Evolutionary conservation across 495 filamentous ascomycete species (phyloP).

Genomic region (Hyaloscypha variabilis): DNA sequence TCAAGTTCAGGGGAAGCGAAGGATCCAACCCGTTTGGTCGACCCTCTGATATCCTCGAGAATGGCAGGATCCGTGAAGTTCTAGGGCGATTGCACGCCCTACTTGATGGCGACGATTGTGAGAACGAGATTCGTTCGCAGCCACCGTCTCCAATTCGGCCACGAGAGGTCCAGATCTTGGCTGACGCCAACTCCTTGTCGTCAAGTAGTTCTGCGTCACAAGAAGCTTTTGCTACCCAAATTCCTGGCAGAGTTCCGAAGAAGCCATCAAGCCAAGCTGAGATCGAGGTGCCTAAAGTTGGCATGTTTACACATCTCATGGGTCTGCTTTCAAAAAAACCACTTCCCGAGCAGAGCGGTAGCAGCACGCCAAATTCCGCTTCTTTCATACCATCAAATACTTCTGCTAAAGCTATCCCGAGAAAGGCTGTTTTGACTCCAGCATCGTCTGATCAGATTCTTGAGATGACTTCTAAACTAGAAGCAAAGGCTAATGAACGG

Average conservation of each 20-base stretch:
- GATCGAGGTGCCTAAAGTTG: background rate
- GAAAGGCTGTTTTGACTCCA: background rate
- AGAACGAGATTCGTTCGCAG: background rate
- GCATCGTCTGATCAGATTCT: background rate
- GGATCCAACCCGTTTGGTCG: slow-evolving; percentile 14
- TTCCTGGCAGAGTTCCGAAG: background rate
- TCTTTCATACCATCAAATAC: background rate
- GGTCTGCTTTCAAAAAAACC: background rate
- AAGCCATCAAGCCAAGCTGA: background rate
- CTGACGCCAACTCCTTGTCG: background rate
- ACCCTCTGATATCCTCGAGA: slow-evolving; percentile 9
- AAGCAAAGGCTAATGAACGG: slow-evolving; percentile 5
- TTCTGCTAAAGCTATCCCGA: background rate
- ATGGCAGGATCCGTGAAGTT: background rate
- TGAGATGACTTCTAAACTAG: slow-evolving; percentile 1
- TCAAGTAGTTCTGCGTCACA: background rate
- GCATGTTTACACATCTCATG: background rate
- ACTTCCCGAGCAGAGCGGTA: background rate
- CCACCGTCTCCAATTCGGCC: slow-evolving; percentile 19
- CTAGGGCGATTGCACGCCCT: background rate
- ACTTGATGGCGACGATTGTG: background rate
- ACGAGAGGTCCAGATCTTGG: background rate
- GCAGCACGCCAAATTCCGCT: background rate
- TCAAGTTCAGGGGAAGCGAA: slow-evolving; percentile 19
- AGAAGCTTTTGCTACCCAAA: slow-evolving; percentile 21